Evolutionary conservation across 495 filamentous ascomycete genomes (phyloP), one percentile per base, ranked within the genome.

Genomic region (Penicillium tannophilum): DNA sequence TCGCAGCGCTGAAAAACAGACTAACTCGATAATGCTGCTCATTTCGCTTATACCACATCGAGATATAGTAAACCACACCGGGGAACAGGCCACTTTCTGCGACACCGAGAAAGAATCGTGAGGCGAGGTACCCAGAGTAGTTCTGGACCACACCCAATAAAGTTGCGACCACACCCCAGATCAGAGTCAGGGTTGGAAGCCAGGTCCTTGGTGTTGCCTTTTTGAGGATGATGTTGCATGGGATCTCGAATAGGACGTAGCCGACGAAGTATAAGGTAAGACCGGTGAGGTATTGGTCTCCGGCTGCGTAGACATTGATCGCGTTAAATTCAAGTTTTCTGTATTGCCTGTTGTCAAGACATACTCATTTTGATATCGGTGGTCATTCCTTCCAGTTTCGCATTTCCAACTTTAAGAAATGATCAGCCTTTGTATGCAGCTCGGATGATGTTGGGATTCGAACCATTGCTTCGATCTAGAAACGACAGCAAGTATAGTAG

Each of bases 11-110:
- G 58, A 92, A 91, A 72, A 93, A 92, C 2, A 92, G 73, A 10
- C 89, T 85, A 39, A 92, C 82, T 0, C 90, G 85, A 63, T 86
- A 90, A 66, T 89, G 86, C 55, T 81, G 80, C 66, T 92, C 89
- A 28, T 82, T 82, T 17, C 89, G 77, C 63, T 87, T 88, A 59
- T 93, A 93, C 86, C 90, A 92, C 86, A 91, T 91, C 2, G 86
- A 89, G n/a, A 93, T 79, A 64, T 91, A 91, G 68, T 88, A 92
- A 1, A 91, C 88, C 0, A 92, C 89, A 1, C 90, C 89, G 12
- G 88, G 87, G 54, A 89, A 90, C 0, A 90, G 76, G 1, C 86
- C 86, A 45, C 79, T 82, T 62, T 79, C 78, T 3, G 69, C 65
- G 7, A 78, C 63, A 45, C 72, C 73, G 9, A 78, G 64, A 42